phyloP scores from a whole-genome alignment of 495 filamentous ascomycete species.

The Coniosporium apollinis region DNA sequence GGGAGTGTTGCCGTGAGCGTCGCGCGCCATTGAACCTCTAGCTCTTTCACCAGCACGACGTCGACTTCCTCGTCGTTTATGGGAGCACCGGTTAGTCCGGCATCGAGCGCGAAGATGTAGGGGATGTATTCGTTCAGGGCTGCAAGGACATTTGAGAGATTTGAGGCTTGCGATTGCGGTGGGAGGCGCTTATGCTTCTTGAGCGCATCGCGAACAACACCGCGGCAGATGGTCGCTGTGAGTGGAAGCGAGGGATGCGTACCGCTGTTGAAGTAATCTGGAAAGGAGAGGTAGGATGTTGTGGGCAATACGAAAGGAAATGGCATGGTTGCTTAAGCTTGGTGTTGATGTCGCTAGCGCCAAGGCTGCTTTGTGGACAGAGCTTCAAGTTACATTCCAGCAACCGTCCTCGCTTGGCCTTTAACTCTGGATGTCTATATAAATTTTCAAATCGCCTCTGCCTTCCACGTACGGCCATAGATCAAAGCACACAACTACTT shows the following conservation, averaged over 20 bases:
- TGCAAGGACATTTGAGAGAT: conserved; percentile 49
- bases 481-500: too few species aligned
- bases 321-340: conserved; percentile 54
- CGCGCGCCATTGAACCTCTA: conserved; percentile 66
- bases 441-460: too few species aligned
- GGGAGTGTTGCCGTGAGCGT: conserved; percentile 44
- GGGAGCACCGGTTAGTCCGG: conserved; percentile 38
- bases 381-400: too few species aligned
- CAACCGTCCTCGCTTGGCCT: too few species aligned
- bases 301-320: conserved; percentile 72
- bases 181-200: conserved; percentile 72
- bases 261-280: conserved; percentile 40
- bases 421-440: too few species aligned
- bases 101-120: conserved; percentile 57
- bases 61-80: conserved; percentile 44
- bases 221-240: conserved; percentile 58
- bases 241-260: conserved; percentile 75
- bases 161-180: conserved; percentile 41
- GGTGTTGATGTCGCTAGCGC: too few species aligned
- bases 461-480: too few species aligned
- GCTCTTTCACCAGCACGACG: conserved; percentile 39
- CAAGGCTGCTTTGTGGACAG: too few species aligned
- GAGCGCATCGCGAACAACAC: conserved; percentile 55
- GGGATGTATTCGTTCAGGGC: conserved; percentile 60
- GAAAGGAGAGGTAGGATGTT: conserved; percentile 66